phyloP scores from a whole-genome alignment of 1,284 basidiomycete genomes.

The Malassezia sp. region DNA sequence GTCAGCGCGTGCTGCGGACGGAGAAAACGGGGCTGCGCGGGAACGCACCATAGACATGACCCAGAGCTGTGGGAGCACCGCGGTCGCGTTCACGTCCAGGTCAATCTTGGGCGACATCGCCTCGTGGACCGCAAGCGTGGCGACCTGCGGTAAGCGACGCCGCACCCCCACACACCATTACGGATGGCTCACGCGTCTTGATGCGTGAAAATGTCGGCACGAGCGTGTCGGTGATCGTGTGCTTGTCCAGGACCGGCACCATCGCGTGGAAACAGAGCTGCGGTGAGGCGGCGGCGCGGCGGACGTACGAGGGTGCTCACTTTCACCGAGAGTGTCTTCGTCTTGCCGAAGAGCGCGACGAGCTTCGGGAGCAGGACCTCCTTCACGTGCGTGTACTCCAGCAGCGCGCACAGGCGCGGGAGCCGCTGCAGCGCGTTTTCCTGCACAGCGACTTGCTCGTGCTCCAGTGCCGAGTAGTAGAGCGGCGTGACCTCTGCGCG shows the following conservation, averaged over 20 bases:
- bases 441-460: conserved; percentile 65
- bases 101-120: conserved; percentile 93
- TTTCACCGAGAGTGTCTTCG: conserved; percentile 56
- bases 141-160: too few relatives aligned
- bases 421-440: conserved; percentile 76
- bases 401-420: conserved; percentile 76
- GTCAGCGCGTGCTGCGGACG: too few relatives aligned
- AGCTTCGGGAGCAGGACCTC: conserved; percentile 41
- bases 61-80: conserved; percentile 41
- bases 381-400: conserved; percentile 55
- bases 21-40: too few relatives aligned
- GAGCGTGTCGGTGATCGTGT: conserved; percentile 83
- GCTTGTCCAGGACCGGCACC: conserved; percentile 87
- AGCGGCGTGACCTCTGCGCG: conserved; percentile 77
- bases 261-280: conserved; percentile 70
- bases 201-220: conserved; percentile 88
- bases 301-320: conserved; percentile 58
- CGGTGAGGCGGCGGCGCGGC: not conserved
- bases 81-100: conserved; percentile 79
- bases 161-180: too few relatives aligned
- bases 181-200: conserved; percentile 62
- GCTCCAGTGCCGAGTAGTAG: conserved; percentile 86
- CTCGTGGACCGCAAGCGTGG: conserved; percentile 84
- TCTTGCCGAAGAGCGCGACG: conserved; percentile 36
- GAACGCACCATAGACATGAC: conserved; percentile 29